Percentiles rank a stretch among this genome's conserved stretches.
Evolutionary conservation across 2,329 filamentous ascomycete genomes (phyloP).

Genomic region (Gliomastix tumulicola): DNA sequence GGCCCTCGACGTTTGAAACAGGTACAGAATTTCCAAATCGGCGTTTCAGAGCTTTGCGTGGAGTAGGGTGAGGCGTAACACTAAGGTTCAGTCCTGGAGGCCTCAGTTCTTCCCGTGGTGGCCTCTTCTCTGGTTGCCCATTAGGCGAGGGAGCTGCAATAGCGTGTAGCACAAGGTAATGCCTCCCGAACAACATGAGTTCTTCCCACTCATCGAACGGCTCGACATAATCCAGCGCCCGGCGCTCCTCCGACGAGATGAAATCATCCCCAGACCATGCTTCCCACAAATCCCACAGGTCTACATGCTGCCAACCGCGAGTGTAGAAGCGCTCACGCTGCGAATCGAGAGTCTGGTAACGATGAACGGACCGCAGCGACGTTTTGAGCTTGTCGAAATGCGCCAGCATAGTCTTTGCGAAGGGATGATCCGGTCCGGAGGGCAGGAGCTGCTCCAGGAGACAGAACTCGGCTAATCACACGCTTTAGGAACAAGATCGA

Average conservation of each 20-base stretch:
- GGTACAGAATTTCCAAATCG: constrained; percentile 54
- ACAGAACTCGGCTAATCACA: constrained; percentile 77
- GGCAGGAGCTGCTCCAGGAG: constrained; percentile 83
- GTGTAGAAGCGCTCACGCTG: constrained; percentile 62
- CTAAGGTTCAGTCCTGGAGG: too few species aligned
- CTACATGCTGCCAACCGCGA: constrained; percentile 60
- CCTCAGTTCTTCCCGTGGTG: too few species aligned
- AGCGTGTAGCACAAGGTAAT: constrained; percentile 76
- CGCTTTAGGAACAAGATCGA: too few species aligned
- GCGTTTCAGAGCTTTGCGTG: constrained; percentile 26
- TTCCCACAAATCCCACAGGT: constrained; percentile 69
- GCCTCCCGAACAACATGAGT: constrained; percentile 74
- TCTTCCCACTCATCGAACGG: constrained; percentile 97
- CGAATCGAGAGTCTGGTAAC: constrained; percentile 58
- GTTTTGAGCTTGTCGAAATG: constrained; percentile 79
- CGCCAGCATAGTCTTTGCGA: constrained; percentile 76
- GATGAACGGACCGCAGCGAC: constrained; percentile 65
- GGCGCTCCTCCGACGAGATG: constrained; percentile 52
- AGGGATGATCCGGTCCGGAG: constrained; percentile 70
- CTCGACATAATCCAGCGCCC: constrained; percentile 61
- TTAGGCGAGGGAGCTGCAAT: background rate
- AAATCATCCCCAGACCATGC: constrained; percentile 69
- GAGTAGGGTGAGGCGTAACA: too few species aligned
- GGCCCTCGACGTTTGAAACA: constrained; percentile 25
- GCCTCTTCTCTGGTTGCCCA: too few species aligned